Evolutionary conservation across 2,329 filamentous ascomycete genomes (phyloP).

Genomic region (Botrytis tulipae): DNA sequence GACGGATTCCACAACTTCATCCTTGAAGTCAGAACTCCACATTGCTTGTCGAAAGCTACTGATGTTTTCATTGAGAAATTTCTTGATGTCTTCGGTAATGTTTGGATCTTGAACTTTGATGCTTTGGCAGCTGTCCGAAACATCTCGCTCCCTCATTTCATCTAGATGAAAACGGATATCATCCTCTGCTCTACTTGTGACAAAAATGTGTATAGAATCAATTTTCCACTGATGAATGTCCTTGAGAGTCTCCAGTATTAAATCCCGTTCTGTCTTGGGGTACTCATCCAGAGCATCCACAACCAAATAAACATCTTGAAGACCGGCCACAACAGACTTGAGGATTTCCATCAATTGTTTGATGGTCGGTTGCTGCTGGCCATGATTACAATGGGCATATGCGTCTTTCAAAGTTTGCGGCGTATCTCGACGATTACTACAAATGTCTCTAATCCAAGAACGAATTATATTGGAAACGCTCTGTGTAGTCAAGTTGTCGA

Average conservation of each 20-base stretch:
- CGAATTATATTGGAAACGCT: conserved; percentile 12
- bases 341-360: not conserved
- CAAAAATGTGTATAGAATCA: not conserved
- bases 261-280: not conserved
- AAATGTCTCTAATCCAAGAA: not conserved
- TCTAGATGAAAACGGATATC: not conserved
- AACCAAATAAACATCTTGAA: not conserved
- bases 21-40: not conserved
- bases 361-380: not conserved
- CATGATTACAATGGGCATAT: not conserved
- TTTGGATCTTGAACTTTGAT: not conserved
- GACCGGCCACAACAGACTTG: not conserved
- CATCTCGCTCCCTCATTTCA: not conserved
- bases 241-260: not conserved
- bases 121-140: not conserved
- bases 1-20: not conserved
- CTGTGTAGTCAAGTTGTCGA: conserved; percentile 19
- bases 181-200: not conserved
- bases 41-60: too few relatives aligned
- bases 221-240: not conserved
- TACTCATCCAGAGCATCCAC: not conserved
- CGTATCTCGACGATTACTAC: not conserved
- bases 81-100: not conserved
- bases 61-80: not conserved
- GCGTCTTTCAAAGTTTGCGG: not conserved